Base-by-base conservation (phyloP, 108 stramenopile species). In the Fragilariopsis cylindrus region DNA sequence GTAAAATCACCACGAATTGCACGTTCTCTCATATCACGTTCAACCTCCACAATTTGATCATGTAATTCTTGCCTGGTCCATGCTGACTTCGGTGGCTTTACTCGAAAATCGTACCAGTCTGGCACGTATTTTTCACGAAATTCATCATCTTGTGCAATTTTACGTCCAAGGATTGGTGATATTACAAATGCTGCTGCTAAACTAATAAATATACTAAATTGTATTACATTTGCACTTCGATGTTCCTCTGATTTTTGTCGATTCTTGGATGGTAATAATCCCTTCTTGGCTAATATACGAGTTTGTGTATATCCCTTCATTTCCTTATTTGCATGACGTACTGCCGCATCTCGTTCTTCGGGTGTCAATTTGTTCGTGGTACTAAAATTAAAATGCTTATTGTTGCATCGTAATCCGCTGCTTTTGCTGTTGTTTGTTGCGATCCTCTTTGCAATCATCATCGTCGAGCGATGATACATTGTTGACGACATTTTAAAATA, bases 1-100 rank as follows among this genome's bases (percentile, higher is more conserved):
- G 88, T 81, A 68, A 94, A 94, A 52, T 94, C 93, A 8, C 93
- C 93, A 18, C 72, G 60, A 57, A 91, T 88, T 0, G 93, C 93
- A 8, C 90, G 77, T 65, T 91, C 81, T 19, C 78, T 73, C 72
- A 87, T 67, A 48, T 87, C 81, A 16, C 65, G 70, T 57, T 91
- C 84, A 3, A 88, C 67, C 46, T 78, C 54, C 40, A 90, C 76
- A 49, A 92, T 81, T 64, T 92, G 89, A 15, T 88, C 85, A 41
- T 92, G 91, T 3, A 94, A 67, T 45, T 94, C 93, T 47, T 86
- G 72, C 57, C 87, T 71, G 4, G 93, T 91, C 93, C 88, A 91
- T 3, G 85, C 87, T 46, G 77, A 83, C 19, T 82, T 76, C 5
- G 93, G 93, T 56, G 84, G 84, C 50, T 88, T 80, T 6, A 94